phyloP scores from a whole-genome alignment of 2,329 filamentous ascomycete genomes.

The Trichoderma atroviride region DNA sequence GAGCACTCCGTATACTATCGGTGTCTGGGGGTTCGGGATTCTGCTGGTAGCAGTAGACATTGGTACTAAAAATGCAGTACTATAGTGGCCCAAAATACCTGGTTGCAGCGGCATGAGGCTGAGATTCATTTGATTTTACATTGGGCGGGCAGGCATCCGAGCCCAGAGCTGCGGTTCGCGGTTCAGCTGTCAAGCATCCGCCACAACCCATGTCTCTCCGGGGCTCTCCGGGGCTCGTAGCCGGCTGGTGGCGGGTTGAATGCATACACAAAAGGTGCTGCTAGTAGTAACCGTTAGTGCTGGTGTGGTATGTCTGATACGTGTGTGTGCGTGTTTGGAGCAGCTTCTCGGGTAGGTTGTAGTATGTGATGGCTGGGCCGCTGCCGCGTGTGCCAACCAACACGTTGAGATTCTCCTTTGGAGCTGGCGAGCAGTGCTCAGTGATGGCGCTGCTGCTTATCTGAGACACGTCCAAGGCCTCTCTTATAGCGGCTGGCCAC shows the following conservation, averaged over 20 bases:
- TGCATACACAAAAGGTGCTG: neutral
- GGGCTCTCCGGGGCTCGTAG: neutral
- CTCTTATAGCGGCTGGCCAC: neutral
- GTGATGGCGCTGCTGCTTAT: neutral
- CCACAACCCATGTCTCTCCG: neutral
- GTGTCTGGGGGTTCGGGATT: neutral
- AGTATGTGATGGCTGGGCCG: neutral
- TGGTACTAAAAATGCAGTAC: neutral
- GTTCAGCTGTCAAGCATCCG: neutral
- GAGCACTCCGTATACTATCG: neutral
- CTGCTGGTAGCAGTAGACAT: neutral
- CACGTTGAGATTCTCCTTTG: neutral
- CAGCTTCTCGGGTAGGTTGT: neutral
- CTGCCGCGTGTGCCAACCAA: neutral
- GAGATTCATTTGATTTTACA: neutral
- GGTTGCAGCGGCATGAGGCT: neutral
- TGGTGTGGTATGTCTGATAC: neutral
- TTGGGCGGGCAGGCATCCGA: neutral
- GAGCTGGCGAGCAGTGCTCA: neutral
- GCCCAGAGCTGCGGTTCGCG: neutral
- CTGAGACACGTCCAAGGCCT: neutral
- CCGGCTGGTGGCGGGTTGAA: neutral
- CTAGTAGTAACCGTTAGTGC: neutral
- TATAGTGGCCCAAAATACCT: neutral
- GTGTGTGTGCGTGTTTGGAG: neutral